Conservation (phyloP, 1,284 basidiomycete genomes). For the Stygiomarasmius scandens region DNA sequence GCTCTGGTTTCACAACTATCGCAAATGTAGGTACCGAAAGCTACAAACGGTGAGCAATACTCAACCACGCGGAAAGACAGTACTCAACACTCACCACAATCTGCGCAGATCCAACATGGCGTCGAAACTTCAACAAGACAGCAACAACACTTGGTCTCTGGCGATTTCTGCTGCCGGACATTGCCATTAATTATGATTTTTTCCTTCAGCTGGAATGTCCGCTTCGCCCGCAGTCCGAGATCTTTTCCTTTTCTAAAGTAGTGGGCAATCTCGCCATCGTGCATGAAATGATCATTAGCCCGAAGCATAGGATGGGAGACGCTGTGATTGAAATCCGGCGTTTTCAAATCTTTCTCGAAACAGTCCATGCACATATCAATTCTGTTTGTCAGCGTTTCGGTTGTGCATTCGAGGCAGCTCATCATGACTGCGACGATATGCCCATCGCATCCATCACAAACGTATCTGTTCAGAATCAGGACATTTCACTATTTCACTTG, state of each 20-base stretch:
- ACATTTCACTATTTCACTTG: neutral
- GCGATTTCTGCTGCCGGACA: neutral
- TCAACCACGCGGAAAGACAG: neutral
- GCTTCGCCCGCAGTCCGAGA: neutral
- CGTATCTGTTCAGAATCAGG: neutral
- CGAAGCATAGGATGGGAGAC: constrained; percentile 25
- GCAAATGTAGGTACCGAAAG: constrained; percentile 9
- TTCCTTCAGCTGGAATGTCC: neutral
- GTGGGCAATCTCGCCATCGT: constrained; percentile 19
- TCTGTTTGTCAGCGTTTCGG: constrained; percentile 12
- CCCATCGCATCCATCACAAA: constrained; percentile 21
- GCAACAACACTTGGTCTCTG: constrained; percentile 8
- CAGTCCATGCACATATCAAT: constrained; percentile 26
- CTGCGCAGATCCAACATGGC: constrained; percentile 12
- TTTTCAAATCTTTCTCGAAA: constrained; percentile 13
- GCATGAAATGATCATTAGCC: constrained; percentile 16
- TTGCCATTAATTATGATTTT: neutral
- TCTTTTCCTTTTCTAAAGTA: constrained; percentile 19
- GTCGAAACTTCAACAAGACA: constrained; percentile 2
- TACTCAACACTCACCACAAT: constrained; percentile 5
- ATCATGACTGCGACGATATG: constrained; percentile 15
- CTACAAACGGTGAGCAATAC: neutral
- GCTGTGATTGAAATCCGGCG: constrained; percentile 18
- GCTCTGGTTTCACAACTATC: constrained; percentile 5
- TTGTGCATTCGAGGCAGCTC: constrained; percentile 27